These are phyloP conservation scores for Blastocystis hominis DNA, from an alignment of 352 stramenopile genomes.

Conservation along the genomic window DNA sequence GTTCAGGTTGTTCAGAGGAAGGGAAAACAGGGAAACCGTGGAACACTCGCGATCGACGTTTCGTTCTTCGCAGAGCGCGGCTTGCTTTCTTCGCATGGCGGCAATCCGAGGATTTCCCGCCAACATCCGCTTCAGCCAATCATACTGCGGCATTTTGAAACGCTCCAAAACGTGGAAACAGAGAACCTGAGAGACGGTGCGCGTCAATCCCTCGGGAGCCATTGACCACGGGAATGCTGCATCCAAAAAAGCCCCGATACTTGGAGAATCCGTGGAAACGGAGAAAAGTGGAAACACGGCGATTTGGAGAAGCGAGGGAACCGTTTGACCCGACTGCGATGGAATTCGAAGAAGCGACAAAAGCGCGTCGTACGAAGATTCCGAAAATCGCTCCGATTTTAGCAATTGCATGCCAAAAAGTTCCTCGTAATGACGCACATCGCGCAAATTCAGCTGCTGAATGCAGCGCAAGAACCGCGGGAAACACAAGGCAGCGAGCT, in stretches of 20 bases:
- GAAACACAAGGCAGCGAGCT: neutral
- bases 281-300: neutral
- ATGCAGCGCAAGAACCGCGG: neutral
- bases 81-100: slow-evolving; percentile 3
- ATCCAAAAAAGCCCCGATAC: neutral
- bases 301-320: neutral
- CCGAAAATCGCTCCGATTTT: neutral
- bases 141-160: neutral
- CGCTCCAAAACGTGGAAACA: neutral
- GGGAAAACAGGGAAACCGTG: neutral
- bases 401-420: neutral
- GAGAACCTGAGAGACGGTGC: neutral
- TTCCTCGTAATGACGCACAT: slow-evolving; percentile 28
- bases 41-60: neutral
- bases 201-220: neutral
- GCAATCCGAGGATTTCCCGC: neutral
- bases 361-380: neutral
- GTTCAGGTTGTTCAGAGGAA: neutral
- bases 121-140: neutral
- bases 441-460: neutral
- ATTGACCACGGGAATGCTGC: neutral
- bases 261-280: neutral
- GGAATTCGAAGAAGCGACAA: neutral
- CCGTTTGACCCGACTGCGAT: neutral
- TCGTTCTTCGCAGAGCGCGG: neutral